Base-by-base conservation (phyloP, 108 stramenopile genomes). In the Cyclotella cryptica region DNA sequence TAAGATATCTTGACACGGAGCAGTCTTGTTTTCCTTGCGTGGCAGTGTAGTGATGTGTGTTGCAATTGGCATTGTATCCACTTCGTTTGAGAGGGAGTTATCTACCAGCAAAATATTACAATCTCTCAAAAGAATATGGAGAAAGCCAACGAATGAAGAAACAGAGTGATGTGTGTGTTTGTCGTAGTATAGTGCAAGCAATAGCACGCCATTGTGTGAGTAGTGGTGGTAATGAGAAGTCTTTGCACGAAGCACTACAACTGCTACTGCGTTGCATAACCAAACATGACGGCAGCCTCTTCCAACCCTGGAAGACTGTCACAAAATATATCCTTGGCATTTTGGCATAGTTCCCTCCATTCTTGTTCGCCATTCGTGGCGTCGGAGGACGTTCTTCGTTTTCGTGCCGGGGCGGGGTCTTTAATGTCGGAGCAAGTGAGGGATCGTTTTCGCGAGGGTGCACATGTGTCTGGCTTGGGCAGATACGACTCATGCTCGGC, bases 211-310 rank as follows among this genome's bases (percentile, higher is more conserved):
- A 8, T 62, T 6, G 30, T n/a, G n/a, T n/a, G n/a, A n/a, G n/a
- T n/a, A n/a, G n/a, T n/a, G n/a, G n/a, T n/a, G n/a, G n/a, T n/a
- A n/a, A n/a, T n/a, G n/a, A n/a, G n/a, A n/a, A n/a, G n/a, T n/a
- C n/a, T n/a, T n/a, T n/a, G n/a, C n/a, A n/a, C n/a, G n/a, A n/a
- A 65, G 64, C 43, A 44, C 8, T 8, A 17, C 29, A 15, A 40
- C 9, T 71, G 1, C 24, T 30, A 72, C n/a, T 71, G 41, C 28
- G 66, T 43, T 28, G 69, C 54, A 63, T 69, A 95, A n/a, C 94
- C 94, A 87, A 95, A 95, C 67, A 95, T 84, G 17, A 65, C 69
- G 12, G 87, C 79, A 46, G 94, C 94, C 77, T 95, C 94, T 66
- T 95, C 94, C 61, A 95, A 53, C 35, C 86, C 88, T 6, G 94